Evolutionary conservation across 805 yeast genomes (phyloP).

Genomic region (Ogataea nitratoaversa): DNA sequence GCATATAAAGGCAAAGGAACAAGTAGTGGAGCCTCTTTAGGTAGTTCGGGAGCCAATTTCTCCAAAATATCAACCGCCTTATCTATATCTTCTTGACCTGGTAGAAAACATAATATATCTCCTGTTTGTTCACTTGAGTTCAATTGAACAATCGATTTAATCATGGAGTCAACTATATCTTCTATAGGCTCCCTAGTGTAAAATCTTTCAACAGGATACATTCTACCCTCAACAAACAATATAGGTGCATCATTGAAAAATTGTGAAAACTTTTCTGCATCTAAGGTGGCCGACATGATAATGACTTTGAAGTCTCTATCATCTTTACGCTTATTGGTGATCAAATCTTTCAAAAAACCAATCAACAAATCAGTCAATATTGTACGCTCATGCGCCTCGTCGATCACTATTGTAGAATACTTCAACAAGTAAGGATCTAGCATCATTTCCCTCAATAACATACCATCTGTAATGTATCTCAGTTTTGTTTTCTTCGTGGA

Average conservation of each 20-base stretch:
- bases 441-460: conserved; percentile 90
- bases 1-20: conserved; percentile 88
- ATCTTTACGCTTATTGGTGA: conserved; percentile 44
- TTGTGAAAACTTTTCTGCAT: conserved; percentile 78
- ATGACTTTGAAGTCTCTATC: conserved; percentile 55
- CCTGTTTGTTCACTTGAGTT: conserved; percentile 80
- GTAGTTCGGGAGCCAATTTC: conserved; percentile 59
- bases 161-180: conserved; percentile 78
- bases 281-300: conserved; percentile 95
- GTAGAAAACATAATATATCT: conserved; percentile 85
- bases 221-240: conserved; percentile 82
- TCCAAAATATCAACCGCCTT: conserved; percentile 63
- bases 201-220: conserved; percentile 73
- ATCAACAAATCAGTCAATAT: conserved; percentile 83
- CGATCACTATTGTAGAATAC: conserved; percentile 77
- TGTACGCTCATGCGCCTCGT: conserved; percentile 98
- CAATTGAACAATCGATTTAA: conserved; percentile 70
- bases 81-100: conserved; percentile 98
- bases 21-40: conserved; percentile 69
- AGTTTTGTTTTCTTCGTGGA: conserved; percentile 54
- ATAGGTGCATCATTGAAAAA: conserved; percentile 83
- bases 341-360: conserved; percentile 77
- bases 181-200: conserved; percentile 65
- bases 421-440: conserved; percentile 56
- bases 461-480: conserved; percentile 94